These are phyloP conservation scores for Loxodes magnus DNA, from an alignment of 73 alveolate species.

Conservation along the genomic window DNA sequence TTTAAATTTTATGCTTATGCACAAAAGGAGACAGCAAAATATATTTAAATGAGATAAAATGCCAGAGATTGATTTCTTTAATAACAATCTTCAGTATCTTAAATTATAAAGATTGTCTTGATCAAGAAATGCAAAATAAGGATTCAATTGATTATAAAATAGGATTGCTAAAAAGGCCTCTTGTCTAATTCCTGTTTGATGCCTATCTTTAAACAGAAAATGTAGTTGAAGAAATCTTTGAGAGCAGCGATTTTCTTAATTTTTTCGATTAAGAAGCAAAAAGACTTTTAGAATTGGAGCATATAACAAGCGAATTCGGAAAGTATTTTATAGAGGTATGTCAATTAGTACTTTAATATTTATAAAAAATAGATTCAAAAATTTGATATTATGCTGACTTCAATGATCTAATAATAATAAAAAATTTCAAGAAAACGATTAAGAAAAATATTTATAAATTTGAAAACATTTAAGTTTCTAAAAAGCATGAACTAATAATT, in stretches of 20 bases:
- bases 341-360: too few species aligned
- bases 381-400: too few species aligned
- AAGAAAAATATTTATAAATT: too few species aligned
- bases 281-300: neutral
- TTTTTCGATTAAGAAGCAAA: neutral
- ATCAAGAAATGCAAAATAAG: neutral
- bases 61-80: conserved; percentile 16
- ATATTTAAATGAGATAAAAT: conserved; percentile 3
- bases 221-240: neutral
- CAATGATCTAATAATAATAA: too few species aligned
- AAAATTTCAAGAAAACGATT: too few species aligned
- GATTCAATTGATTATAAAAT: too few species aligned
- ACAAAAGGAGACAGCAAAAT: conserved; percentile 3
- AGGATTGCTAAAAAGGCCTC: conserved; percentile 10
- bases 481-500: too few species aligned
- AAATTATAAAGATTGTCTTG: neutral
- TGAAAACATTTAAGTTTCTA: too few species aligned
- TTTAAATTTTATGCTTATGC: conserved; percentile 15
- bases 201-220: conserved; percentile 10
- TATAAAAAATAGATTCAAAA: too few species aligned
- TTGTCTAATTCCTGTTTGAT: conserved; percentile 2
- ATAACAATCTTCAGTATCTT: conserved; percentile 26
- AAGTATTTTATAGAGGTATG: too few species aligned
- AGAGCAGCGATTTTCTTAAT: neutral
- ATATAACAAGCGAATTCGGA: too few species aligned